phyloP scores from a whole-genome alignment of 495 filamentous ascomycete species.

The Clohesyomyces aquaticus region DNA sequence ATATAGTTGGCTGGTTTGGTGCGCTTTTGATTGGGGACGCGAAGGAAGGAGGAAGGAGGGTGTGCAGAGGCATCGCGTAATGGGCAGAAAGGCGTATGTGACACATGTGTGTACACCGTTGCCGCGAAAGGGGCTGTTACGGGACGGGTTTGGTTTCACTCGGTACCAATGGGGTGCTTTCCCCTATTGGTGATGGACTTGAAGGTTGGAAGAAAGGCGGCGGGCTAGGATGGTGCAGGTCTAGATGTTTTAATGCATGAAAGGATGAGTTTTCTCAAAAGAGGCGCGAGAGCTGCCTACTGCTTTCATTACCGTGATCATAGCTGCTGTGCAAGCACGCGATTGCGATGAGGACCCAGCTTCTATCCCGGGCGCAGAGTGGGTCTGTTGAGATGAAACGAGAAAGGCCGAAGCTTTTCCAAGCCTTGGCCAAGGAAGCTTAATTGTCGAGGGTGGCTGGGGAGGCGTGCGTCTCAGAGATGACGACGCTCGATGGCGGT shows the following conservation, averaged over 20 bases:
- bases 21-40: neutral
- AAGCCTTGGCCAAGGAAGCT: slow-evolving; percentile 29
- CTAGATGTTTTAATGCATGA: neutral
- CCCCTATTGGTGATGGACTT: neutral
- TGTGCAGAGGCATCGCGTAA: too few species aligned
- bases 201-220: neutral
- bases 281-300: too few species aligned
- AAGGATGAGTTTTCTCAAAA: neutral
- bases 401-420: too few species aligned
- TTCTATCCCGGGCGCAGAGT: neutral
- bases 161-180: too few species aligned
- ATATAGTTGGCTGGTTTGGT: neutral
- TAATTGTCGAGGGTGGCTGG: neutral
- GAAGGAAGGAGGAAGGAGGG: neutral
- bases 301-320: neutral
- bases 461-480: neutral
- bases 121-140: too few species aligned
- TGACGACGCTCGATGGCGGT: neutral
- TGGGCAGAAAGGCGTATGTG: neutral
- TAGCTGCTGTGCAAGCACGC: neutral
- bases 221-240: too few species aligned
- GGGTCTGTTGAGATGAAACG: too few species aligned
- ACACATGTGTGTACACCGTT: too few species aligned
- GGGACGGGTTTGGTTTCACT: too few species aligned
- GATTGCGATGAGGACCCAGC: neutral